Conservation (phyloP, 352 stramenopile genomes). For the Phytophthora podocarpi region DNA sequence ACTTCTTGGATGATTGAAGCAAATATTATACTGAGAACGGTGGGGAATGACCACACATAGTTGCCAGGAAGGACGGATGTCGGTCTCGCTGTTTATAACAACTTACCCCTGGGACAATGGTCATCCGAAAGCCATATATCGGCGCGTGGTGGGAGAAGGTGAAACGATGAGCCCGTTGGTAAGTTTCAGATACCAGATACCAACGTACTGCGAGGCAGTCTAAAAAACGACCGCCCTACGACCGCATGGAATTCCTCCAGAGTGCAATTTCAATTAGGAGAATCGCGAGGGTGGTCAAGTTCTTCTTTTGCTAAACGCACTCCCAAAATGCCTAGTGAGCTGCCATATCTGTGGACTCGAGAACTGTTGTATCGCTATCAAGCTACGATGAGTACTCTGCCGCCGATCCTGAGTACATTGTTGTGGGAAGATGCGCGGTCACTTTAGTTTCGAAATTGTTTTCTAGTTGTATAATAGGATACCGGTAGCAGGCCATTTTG, state of each 20-base stretch:
- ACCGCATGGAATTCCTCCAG: neutral
- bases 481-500: too few species aligned
- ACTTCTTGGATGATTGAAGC: neutral
- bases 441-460: too few species aligned
- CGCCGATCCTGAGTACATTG: too few species aligned
- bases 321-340: neutral
- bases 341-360: neutral
- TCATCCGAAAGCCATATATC: slow-evolving; percentile 9
- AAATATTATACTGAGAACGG: neutral
- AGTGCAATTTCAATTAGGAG: slow-evolving; percentile 1
- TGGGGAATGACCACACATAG: neutral
- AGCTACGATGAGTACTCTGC: too few species aligned
- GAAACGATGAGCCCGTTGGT: slow-evolving; percentile 36
- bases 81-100: neutral
- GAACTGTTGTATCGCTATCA: too few species aligned
- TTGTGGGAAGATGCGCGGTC: too few species aligned
- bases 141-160: slow-evolving; percentile 10
- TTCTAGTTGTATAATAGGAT: too few species aligned
- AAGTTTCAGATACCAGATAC: slow-evolving; percentile 15
- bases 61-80: neutral
- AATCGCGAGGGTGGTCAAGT: neutral
- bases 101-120: slow-evolving; percentile 15
- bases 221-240: neutral
- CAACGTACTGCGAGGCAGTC: neutral
- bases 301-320: neutral